These are phyloP conservation scores for Yarrowia keelungensis DNA, from an alignment of 805 yeast genomes.

Conservation along the genomic window DNA sequence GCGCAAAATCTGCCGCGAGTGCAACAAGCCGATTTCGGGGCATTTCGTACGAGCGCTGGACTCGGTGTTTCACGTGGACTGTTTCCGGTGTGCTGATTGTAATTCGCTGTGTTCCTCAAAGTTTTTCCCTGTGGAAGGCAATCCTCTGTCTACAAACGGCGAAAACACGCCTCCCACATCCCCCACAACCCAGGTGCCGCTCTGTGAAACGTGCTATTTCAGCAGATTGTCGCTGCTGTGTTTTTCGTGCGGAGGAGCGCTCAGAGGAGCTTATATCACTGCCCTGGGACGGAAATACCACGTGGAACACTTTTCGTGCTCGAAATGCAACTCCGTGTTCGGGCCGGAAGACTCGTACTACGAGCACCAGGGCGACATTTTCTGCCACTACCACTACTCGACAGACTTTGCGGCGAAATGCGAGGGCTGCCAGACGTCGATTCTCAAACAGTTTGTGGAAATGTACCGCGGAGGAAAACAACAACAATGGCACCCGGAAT, in stretches of 20 bases:
- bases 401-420: slow-evolving; percentile 83
- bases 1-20: slow-evolving; percentile 56
- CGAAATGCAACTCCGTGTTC: slow-evolving; percentile 82
- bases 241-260: slow-evolving; percentile 79
- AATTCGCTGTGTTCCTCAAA: slow-evolving; percentile 79
- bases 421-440: slow-evolving; percentile 91
- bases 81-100: slow-evolving; percentile 88
- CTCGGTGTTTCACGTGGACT: slow-evolving; percentile 80
- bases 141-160: slow-evolving; percentile 40
- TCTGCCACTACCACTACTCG: slow-evolving; percentile 93
- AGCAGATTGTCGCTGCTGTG: slow-evolving; percentile 85
- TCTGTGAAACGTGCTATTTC: slow-evolving; percentile 94
- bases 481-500: slow-evolving; percentile 99
- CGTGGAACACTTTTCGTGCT: slow-evolving; percentile 93
- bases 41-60: slow-evolving; percentile 87
- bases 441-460: slow-evolving; percentile 92
- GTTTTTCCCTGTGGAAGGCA: slow-evolving; percentile 79
- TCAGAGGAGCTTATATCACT: slow-evolving; percentile 91
- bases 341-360: slow-evolving; percentile 91
- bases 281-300: slow-evolving; percentile 93
- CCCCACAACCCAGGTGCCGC: slow-evolving; percentile 57
- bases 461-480: slow-evolving; percentile 87
- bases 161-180: slow-evolving; percentile 44
- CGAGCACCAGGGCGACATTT: slow-evolving; percentile 81
- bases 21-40: slow-evolving; percentile 64